Evolutionary conservation across 345 rosid genomes (phyloP), one percentile per base, ranked within the genome.

Genomic region (Hypericum androsaemum): DNA sequence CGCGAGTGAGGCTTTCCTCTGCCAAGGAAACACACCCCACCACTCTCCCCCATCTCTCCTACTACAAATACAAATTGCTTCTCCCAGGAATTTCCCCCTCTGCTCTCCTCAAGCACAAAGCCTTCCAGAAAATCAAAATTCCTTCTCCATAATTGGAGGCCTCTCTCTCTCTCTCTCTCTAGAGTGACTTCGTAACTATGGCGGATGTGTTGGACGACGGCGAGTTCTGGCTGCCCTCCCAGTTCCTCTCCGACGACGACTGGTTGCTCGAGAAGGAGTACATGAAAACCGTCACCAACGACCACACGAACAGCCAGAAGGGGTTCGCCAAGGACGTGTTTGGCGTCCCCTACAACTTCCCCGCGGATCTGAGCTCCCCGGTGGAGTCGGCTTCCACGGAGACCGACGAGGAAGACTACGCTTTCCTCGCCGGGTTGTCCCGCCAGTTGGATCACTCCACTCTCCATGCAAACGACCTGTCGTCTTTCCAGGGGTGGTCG

Each of bases 241-340:
- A 78, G 79, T 84, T 90, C 59, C 81, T 87, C 2, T 60, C 76
- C 1, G 96, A 82, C 67, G 84, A 84, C 7, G 88, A 77, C 53
- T 39, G 68, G 9, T 63, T 72, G 53, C 7, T 62, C 36, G 85
- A 73, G 38, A 54, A 54, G 46, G 41, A 39, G 1, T 22, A 22
- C 32, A 22, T 22, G 32, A 22, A 22, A 22, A 22, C 32, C 32
- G 32, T 22, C 32, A 22, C 32, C 32, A 22, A 22, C 32, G 46
- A 2, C 3, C 28, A 37, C 16, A 12, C 7, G 47, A 41, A 16
- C 11, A 11, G 16, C 42, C 6, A 43, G 9, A 41, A 50, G 50
- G 50, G 28, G 32, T 22, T 22, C 7, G 37, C 36, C 5, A 10
- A 49, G 8, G 59, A 44, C 12, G 57, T 58, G 10, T 69, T 62